These are phyloP conservation scores for Logfia minima DNA, from an alignment of 129 eudicot genomes.

Conservation along the genomic window DNA sequence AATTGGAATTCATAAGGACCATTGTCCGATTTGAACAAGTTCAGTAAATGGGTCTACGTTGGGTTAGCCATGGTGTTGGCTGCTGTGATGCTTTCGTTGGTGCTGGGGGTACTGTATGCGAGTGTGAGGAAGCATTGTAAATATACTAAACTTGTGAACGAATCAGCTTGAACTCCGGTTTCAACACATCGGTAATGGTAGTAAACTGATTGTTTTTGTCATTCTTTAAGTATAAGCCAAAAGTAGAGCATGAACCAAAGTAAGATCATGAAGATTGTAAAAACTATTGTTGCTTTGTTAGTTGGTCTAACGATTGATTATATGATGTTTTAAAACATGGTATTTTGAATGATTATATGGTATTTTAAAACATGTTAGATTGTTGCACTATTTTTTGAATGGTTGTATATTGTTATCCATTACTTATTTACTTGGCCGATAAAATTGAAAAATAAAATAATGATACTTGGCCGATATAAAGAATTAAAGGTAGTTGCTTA, in stretches of 20 bases:
- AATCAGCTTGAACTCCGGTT: conserved; percentile 30
- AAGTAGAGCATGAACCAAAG: background rate
- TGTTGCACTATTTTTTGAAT: too few relatives aligned
- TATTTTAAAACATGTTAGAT: background rate
- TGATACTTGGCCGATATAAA: too few relatives aligned
- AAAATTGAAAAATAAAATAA: too few relatives aligned
- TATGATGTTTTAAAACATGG: background rate
- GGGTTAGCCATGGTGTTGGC: conserved; percentile 63
- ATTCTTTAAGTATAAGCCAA: background rate
- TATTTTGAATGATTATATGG: background rate
- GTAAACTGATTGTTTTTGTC: background rate
- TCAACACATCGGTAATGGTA: conserved; percentile 2
- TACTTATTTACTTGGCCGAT: too few relatives aligned
- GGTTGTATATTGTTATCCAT: too few relatives aligned
- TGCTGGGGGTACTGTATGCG: conserved; percentile 72
- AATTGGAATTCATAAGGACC: conserved; percentile 43
- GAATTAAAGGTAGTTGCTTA: too few relatives aligned
- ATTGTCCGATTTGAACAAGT: conserved; percentile 57
- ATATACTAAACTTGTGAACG: conserved; percentile 47
- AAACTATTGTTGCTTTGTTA: background rate
- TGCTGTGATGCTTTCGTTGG: conserved; percentile 76
- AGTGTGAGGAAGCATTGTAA: conserved; percentile 65
- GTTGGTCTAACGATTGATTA: background rate
- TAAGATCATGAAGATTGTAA: background rate
- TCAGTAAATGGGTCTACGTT: conserved; percentile 60